A percentile compares a stretch with the other conserved stretches of the same genome.
These are phyloP conservation scores for Wickerhamiella cacticola DNA, from an alignment of 805 yeast species.

Conservation along the genomic window DNA sequence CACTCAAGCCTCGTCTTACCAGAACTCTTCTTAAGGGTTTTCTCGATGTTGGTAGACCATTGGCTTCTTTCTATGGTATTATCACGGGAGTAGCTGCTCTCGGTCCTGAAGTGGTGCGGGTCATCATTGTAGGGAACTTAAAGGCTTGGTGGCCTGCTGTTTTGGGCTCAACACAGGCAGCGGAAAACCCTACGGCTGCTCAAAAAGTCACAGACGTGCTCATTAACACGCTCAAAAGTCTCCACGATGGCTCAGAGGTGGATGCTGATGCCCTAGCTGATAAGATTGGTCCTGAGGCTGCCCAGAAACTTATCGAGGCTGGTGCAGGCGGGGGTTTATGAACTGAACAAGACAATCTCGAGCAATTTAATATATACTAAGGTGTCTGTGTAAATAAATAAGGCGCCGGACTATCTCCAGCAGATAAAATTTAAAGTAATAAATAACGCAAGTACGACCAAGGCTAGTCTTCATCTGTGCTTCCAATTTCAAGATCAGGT, in stretches of 20 bases:
- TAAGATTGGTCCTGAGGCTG: conserved; percentile 51
- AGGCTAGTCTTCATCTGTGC: conserved; percentile 20
- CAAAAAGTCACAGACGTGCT: conserved; percentile 20
- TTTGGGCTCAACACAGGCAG: conserved; percentile 35
- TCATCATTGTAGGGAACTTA: conserved; percentile 72
- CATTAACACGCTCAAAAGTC: conserved; percentile 16
- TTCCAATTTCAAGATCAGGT: conserved; percentile 16
- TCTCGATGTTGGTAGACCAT: conserved; percentile 67
- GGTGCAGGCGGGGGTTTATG: conserved; percentile 36
- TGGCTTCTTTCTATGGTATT: conserved; percentile 89
- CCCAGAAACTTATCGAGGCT: conserved; percentile 38
- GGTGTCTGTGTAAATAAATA: too few species aligned
- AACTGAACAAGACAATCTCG: neutral
- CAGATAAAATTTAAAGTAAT: too few species aligned
- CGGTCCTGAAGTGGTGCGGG: conserved; percentile 79
- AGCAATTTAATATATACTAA: too few species aligned
- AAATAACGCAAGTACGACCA: too few species aligned
- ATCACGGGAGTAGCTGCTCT: conserved; percentile 70
- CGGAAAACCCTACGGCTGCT: conserved; percentile 18
- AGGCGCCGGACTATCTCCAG: too few species aligned
- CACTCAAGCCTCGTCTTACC: conserved; percentile 85
- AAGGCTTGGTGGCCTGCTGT: conserved; percentile 51
- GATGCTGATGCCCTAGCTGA: conserved; percentile 35
- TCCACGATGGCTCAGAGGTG: conserved; percentile 28
- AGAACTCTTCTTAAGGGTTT: conserved; percentile 86